Evolutionary conservation across 2,329 filamentous ascomycete species (phyloP), one percentile per base, ranked within the genome.

Genomic region (Pseudogymnoascus sp.): DNA sequence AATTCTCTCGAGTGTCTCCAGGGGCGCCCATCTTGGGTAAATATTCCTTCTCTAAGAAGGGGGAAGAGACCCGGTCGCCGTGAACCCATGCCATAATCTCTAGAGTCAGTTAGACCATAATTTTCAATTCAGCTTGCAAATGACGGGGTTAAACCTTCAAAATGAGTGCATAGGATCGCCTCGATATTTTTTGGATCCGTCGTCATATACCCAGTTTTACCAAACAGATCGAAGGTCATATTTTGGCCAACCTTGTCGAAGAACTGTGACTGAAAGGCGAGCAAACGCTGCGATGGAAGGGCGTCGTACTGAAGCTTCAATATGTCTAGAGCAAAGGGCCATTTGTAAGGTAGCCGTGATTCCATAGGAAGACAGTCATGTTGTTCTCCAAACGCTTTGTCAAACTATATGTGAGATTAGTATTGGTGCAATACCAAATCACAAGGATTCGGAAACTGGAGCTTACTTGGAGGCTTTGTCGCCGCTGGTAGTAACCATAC

Each of bases 341-440:
- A 62, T 26, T 26, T 51, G n/a, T 62, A 62, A 62, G 31, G 31
- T 40, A 62, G 23, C n/a, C 18, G 31, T 23, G 57, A 21, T 39
- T 31, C 31, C 57, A 61, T 61, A 65, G 66, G 51, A 67, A 63
- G 31, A 59, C 63, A 23, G 63, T 66, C 36, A 42, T 68, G 23
- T 16, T 40, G n/a, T 40, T 40, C 37, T 40, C 37, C 37, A n/a
- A 40, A 40, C 3, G 37, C 14, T 16, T 40, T 18, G 3, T 40
- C 37, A 8, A 40, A 40, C 37, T 40, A 10, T 16, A 40, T 40
- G 37, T 8, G 7, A 40, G 37, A 16, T 40, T n/a, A 16, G n/a
- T 16, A 0, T 6, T 2, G 10, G n/a, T 8, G n/a, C n/a, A 3
- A 10, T 40, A 40, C n/a, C n/a, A 14, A 16, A 39, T 14, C 12